Evolutionary conservation across 1,284 basidiomycete genomes (phyloP), one percentile per base, ranked within the genome.

Genomic region (Cystobasidium pallidum): DNA sequence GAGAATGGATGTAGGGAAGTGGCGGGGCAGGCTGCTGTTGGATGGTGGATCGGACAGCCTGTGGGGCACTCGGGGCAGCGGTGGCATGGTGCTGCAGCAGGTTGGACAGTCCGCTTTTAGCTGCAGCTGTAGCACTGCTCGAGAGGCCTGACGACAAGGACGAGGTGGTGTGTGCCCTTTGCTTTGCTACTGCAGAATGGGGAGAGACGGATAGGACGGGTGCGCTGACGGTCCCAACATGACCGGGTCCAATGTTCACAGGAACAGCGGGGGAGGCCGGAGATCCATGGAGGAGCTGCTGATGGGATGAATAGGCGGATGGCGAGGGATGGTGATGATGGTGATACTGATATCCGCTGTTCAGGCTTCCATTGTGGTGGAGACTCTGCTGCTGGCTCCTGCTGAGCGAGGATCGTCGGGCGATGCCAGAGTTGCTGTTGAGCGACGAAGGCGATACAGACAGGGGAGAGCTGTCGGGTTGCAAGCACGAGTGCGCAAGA

Each of bases 1-100:
- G 59, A 19, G 68, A 71, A 39, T 71, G 68, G 68, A 71, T 71
- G 32, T 19, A 19, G 4, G 68, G 68, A 10, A 71, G 59, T 24
- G 34, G n/a, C 10, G 34, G 28, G 3, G 54, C 47, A 2, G 66
- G 49, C 3, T 13, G 17, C 21, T 41, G 55, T 28, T 36, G 64
- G 63, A 24, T 24, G 24, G 51, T 13, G 36, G 55, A 19, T 32
- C 3, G 49, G 21, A 26, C 17, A 24, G 24, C 24, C 49, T 45
- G 43, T 17, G 8, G 43, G n/a, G 43, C 4, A n/a, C 11, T n/a
- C 11, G 43, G 43, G 19, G 19, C 43, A 45, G 43, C 8, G 19
- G 43, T 19, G 1, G 54, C 54, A 57, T 57, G 54, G 17, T 57
- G 54, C 19, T 57, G 11, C 13, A 57, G 32, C 54, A 57, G 26